Evolutionary conservation across 768 basidiomycete genomes (phyloP).

Genomic region (Harrya chromipes): DNA sequence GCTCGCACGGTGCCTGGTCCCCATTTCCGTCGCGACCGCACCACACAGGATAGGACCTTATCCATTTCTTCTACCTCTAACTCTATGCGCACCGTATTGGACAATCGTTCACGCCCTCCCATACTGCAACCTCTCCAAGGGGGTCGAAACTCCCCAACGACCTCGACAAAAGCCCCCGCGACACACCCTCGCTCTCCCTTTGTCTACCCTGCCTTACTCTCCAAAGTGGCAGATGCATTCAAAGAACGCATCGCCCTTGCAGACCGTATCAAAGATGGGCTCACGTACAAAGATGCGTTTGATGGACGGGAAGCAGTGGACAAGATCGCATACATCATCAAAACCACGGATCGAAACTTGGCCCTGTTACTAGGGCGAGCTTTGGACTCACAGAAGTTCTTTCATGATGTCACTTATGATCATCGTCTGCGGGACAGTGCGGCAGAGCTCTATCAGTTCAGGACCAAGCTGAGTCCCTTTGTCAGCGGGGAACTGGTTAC

Average conservation of each 20-base stretch:
- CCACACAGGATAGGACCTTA: constrained; percentile 66
- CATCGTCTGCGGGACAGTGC: constrained; percentile 89
- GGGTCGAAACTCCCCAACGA: constrained; percentile 35
- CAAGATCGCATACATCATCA: constrained; percentile 97
- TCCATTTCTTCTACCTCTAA: constrained; percentile 68
- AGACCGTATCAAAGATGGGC: constrained; percentile 89
- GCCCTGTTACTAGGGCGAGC: constrained; percentile 94
- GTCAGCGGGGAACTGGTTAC: constrained; percentile 67
- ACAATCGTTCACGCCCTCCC: constrained; percentile 34
- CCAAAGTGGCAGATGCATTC: constrained; percentile 92
- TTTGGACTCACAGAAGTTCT: constrained; percentile 96
- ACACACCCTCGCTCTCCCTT: constrained; percentile 58
- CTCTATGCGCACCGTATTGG: constrained; percentile 46
- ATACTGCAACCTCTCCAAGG: constrained; percentile 38
- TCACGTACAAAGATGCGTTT: constrained; percentile 95
- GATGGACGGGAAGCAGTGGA: constrained; percentile 97
- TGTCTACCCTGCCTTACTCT: constrained; percentile 95
- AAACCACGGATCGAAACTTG: constrained; percentile 95
- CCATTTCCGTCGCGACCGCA: constrained; percentile 56
- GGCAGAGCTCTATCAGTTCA: constrained; percentile 91
- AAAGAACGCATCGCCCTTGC: constrained; percentile 70
- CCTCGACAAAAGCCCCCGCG: constrained; percentile 34
- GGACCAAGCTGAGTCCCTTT: constrained; percentile 80
- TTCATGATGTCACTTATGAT: constrained; percentile 99
- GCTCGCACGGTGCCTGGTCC: constrained; percentile 54